Conservation (phyloP, 306 rosid species). For the Crotalaria pallida region DNA sequence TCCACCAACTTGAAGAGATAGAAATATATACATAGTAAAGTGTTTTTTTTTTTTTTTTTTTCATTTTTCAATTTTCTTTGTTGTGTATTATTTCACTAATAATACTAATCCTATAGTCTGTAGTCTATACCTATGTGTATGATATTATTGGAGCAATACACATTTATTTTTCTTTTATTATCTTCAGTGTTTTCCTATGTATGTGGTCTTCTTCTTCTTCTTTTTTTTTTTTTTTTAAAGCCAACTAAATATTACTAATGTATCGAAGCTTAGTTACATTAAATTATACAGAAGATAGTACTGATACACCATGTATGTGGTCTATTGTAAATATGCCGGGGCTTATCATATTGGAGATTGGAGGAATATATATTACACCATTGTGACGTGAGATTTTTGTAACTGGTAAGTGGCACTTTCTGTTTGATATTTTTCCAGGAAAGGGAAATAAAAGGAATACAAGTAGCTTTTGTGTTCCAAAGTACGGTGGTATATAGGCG, state of each 20-base stretch:
- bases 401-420: not conserved
- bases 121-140: not conserved
- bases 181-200: not conserved
- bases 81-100: too few relatives aligned
- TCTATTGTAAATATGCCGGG: not conserved
- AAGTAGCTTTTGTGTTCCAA: not conserved
- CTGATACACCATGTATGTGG: too few relatives aligned
- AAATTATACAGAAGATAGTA: too few relatives aligned
- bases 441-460: constrained; percentile 12
- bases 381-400: not conserved
- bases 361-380: not conserved
- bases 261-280: too few relatives aligned
- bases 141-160: not conserved
- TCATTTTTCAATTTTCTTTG: not conserved
- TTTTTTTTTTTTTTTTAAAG: too few relatives aligned
- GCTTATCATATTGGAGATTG: not conserved
- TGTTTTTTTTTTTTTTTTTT: not conserved
- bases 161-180: not conserved
- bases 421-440: constrained; percentile 6
- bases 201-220: too few relatives aligned
- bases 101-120: too few relatives aligned
- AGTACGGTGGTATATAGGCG: too few relatives aligned
- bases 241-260: too few relatives aligned
- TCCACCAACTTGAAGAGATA: constrained; percentile 19
- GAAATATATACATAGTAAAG: not conserved